Base-by-base conservation (phyloP, 805 yeast species). In the Candida succiphila region DNA sequence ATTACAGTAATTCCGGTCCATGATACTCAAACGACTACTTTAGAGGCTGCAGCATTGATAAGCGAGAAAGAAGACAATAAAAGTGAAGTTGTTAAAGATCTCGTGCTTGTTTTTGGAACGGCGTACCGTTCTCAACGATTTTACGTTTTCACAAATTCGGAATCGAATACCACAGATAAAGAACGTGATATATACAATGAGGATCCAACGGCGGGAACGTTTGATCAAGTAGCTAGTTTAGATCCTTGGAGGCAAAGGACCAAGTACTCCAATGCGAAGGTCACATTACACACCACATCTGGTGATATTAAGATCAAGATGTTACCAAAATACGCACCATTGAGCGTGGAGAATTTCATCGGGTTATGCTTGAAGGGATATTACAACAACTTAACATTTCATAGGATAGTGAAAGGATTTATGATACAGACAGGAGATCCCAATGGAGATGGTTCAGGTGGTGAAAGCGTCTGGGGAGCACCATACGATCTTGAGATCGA, bases 361-460 rank as follows among this genome's bases (percentile, higher is more conserved):
- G 42, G 45, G 17, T 51, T 58, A 16, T 58, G 66, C 40, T 30
- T 42, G 23, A 48, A 46, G 4, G 60, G 59, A 12, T 67, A 63
- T 41, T 66, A 66, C 46, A 52, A 66, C 39, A 45, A 52, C 17
- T 42, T 60, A 14, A 56, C 55, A 45, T 66, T 66, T 54, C 71
- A 65, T 42, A 52, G 71, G 37, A 68, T 73, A 14, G 71, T 73
- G 41, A 61, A 66, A 40, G 65, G 62, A 33, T 73, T 73, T 43
- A 73, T 73, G 78, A 65, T 75, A 41, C 79, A 73, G 48, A 72
- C 73, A 28, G 79, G 79, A 17, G 79, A 73, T 48, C 65, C 75
- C 32, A 34, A 43, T 3, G 65, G 65, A 5, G 58, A 58, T 35
- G 65, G 65, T 5, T 56, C 63, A 2, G 65, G 65, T 5, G 65